A percentile compares a stretch with the other conserved stretches of the same genome.
Evolutionary conservation across 768 basidiomycete genomes (phyloP).

Genomic region (Leccinum arenicola): DNA sequence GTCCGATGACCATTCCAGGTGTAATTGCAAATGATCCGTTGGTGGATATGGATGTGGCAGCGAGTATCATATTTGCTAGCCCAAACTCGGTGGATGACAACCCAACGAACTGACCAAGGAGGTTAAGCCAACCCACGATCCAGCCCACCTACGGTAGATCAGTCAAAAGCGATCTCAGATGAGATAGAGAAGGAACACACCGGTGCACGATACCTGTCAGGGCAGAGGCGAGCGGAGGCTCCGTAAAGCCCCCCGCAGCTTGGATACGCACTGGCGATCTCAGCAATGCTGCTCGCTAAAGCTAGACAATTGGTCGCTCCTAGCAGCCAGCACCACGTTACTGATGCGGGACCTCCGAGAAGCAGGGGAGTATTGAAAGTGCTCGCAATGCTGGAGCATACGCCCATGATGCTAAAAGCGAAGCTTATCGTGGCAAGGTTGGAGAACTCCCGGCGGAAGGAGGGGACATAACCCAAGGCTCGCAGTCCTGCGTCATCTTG

Average conservation of each 20-base stretch:
- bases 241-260: slow-evolving; percentile 48
- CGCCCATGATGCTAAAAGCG: slow-evolving; percentile 35
- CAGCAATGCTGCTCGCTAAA: slow-evolving; percentile 29
- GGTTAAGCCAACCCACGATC: slow-evolving; percentile 34
- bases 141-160: slow-evolving; percentile 23
- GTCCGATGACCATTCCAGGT: slow-evolving; percentile 39
- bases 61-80: slow-evolving; percentile 34
- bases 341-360: slow-evolving; percentile 36
- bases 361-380: slow-evolving; percentile 38
- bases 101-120: slow-evolving; percentile 26
- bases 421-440: slow-evolving; percentile 36
- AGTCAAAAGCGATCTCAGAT: not conserved
- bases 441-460: slow-evolving; percentile 44
- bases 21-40: slow-evolving; percentile 35
- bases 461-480: slow-evolving; percentile 30
- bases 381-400: slow-evolving; percentile 37
- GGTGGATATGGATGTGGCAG: slow-evolving; percentile 24
- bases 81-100: slow-evolving; percentile 38
- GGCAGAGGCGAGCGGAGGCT: slow-evolving; percentile 75
- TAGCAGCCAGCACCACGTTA: slow-evolving; percentile 37
- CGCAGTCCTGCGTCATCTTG: slow-evolving; percentile 23
- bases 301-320: slow-evolving; percentile 28
- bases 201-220: slow-evolving; percentile 59
- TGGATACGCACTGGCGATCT: slow-evolving; percentile 32
- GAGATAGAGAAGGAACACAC: slow-evolving; percentile 32